phyloP scores from a whole-genome alignment of 2,329 filamentous ascomycete genomes.

The Phyllosticta capitalensis region DNA sequence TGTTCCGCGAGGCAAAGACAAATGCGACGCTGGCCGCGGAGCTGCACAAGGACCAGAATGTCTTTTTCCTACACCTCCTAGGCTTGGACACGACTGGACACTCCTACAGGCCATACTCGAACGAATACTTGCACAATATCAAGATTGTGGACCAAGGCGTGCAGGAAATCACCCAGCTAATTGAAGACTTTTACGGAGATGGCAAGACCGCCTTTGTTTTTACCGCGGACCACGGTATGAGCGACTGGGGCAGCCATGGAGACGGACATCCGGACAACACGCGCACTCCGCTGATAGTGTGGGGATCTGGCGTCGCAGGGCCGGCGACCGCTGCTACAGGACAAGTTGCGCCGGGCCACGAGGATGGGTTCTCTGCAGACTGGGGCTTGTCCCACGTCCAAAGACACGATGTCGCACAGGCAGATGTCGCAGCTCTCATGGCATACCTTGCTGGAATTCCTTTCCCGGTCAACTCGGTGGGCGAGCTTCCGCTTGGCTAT shows the following conservation, averaged over 20 bases:
- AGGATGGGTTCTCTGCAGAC: conserved; percentile 76
- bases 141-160: conserved; percentile 89
- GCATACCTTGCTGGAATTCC: conserved; percentile 79
- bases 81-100: conserved; percentile 90
- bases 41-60: conserved; percentile 72
- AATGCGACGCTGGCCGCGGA: conserved; percentile 66
- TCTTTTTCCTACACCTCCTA: conserved; percentile 91
- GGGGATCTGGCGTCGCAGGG: conserved; percentile 82
- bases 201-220: conserved; percentile 90
- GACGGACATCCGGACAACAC: conserved; percentile 98
- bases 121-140: conserved; percentile 90
- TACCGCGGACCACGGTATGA: conserved; percentile 98
- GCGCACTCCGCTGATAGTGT: conserved; percentile 80
- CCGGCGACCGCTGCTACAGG: conserved; percentile 50
- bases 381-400: conserved; percentile 75
- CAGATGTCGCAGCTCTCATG: conserved; percentile 93
- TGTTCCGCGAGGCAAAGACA: conserved; percentile 70
- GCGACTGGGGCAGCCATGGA: conserved; percentile 97
- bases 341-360: conserved; percentile 64
- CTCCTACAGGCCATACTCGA: conserved; percentile 78
- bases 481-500: conserved; percentile 78
- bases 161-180: conserved; percentile 67
- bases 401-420: conserved; percentile 86
- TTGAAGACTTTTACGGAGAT: conserved; percentile 74
- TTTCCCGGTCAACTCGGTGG: conserved; percentile 94